Conservation (phyloP, 1,284 basidiomycete genomes). For the Cutaneotrichosporon mucoides region DNA sequence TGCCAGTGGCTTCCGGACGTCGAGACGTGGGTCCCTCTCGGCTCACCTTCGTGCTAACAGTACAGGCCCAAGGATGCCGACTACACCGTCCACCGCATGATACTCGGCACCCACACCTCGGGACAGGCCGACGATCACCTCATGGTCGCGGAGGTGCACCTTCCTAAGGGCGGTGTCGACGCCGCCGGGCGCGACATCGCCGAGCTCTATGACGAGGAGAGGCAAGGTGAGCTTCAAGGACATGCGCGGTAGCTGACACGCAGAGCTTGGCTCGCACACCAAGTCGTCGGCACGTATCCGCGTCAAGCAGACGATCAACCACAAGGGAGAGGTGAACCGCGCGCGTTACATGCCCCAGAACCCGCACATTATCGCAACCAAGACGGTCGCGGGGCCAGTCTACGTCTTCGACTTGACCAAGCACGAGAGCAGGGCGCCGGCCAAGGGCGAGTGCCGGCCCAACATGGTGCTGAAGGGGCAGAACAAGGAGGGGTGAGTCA, state of each 20-base stretch:
- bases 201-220: slow-evolving; percentile 83
- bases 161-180: slow-evolving; percentile 65
- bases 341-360: slow-evolving; percentile 99
- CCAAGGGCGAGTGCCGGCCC: slow-evolving; percentile 76
- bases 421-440: slow-evolving; percentile 86
- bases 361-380: slow-evolving; percentile 93
- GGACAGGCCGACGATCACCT: slow-evolving; percentile 92
- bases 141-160: slow-evolving; percentile 89
- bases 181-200: slow-evolving; percentile 64
- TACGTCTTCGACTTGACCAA: slow-evolving; percentile 95
- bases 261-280: slow-evolving; percentile 78
- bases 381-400: slow-evolving; percentile 84
- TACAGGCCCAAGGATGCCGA: slow-evolving; percentile 70
- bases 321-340: slow-evolving; percentile 92
- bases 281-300: slow-evolving; percentile 75
- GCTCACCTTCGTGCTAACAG: slow-evolving; percentile 7
- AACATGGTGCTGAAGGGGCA: slow-evolving; percentile 89
- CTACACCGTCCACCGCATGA: slow-evolving; percentile 86
- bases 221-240: slow-evolving; percentile 56
- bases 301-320: slow-evolving; percentile 92
- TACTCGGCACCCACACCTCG: slow-evolving; percentile 97
- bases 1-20: slow-evolving; percentile 99
- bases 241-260: not conserved
- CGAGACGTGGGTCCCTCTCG: slow-evolving; percentile 63
- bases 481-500: slow-evolving; percentile 78